Evolutionary conservation across 768 basidiomycete genomes (phyloP).

Genomic region (Lactifluus echinatus): DNA sequence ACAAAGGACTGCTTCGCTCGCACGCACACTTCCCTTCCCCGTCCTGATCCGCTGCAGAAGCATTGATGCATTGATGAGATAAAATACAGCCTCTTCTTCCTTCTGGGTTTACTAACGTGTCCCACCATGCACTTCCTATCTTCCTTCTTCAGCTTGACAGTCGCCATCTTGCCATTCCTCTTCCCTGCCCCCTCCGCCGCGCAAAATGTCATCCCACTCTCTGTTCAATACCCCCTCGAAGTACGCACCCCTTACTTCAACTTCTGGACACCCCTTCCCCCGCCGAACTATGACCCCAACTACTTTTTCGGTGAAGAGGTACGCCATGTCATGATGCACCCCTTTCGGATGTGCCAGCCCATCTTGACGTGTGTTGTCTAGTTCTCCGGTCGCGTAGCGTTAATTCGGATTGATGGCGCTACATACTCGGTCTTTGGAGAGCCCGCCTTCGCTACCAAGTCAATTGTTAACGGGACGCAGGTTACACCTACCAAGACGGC

Average conservation of each 20-base stretch:
- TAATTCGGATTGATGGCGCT: constrained; percentile 9
- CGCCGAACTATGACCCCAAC: not conserved
- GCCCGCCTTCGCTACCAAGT: not conserved
- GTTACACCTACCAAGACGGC: constrained; percentile 12
- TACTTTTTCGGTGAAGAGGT: not conserved
- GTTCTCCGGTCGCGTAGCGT: not conserved
- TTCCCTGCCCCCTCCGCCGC: not conserved
- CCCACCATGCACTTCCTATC: too few relatives aligned
- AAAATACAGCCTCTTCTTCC: too few relatives aligned
- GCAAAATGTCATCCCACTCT: not conserved
- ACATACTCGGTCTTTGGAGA: constrained; percentile 4
- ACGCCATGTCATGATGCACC: not conserved
- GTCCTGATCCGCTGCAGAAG: too few relatives aligned
- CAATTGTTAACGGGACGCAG: not conserved
- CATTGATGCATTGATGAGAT: too few relatives aligned
- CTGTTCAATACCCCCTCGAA: constrained; percentile 1
- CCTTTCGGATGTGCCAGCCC: not conserved
- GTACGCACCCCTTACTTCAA: constrained; percentile 16
- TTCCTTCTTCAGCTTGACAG: too few relatives aligned
- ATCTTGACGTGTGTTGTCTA: not conserved
- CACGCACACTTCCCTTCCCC: too few relatives aligned
- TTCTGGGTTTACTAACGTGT: too few relatives aligned
- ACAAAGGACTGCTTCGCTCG: too few relatives aligned
- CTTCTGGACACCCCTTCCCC: constrained; percentile 2
- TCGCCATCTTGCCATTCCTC: not conserved